These are phyloP conservation scores for Nicotiana attenuata DNA, from an alignment of 257 asterid genomes.

Conservation along the genomic window DNA sequence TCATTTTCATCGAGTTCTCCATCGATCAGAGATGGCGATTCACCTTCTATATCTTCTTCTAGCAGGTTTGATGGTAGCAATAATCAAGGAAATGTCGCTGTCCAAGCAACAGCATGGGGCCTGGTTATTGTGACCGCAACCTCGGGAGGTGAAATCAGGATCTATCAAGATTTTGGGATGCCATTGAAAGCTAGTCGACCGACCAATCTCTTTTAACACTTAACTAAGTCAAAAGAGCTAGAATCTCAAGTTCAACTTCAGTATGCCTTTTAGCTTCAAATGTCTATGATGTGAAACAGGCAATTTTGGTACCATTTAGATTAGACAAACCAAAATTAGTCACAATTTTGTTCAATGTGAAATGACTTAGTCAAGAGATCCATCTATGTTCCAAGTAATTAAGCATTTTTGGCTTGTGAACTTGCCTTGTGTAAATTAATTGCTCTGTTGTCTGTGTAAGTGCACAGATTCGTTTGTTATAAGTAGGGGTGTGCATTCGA, in stretches of 20 bases:
- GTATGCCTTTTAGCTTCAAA: not conserved
- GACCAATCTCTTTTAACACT: conserved; percentile 30
- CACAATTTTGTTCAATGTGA: conserved; percentile 6
- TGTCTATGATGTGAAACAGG: conserved; percentile 1
- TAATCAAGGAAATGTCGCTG: not conserved
- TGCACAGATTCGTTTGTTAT: not conserved
- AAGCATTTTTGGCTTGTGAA: conserved; percentile 4
- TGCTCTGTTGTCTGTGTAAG: not conserved
- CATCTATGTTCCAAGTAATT: not conserved
- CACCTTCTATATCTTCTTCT: conserved; percentile 19
- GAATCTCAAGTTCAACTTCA: not conserved
- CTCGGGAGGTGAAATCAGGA: conserved; percentile 14
- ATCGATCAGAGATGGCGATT: conserved; percentile 5
- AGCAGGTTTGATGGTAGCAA: conserved; percentile 19
- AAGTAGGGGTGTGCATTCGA: no score
- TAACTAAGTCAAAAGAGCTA: not conserved
- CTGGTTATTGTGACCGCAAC: conserved; percentile 23
- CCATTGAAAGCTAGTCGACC: conserved; percentile 34
- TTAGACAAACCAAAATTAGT: conserved; percentile 1
- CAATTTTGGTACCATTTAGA: conserved; percentile 3
- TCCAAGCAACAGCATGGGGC: conserved; percentile 19
- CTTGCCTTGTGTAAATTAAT: not conserved
- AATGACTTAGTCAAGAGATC: no score
- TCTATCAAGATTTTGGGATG: conserved; percentile 17
- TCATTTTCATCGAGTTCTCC: not conserved